These are phyloP conservation scores for Aspergillus leporis DNA, from an alignment of 495 filamentous ascomycete species.

Conservation along the genomic window DNA sequence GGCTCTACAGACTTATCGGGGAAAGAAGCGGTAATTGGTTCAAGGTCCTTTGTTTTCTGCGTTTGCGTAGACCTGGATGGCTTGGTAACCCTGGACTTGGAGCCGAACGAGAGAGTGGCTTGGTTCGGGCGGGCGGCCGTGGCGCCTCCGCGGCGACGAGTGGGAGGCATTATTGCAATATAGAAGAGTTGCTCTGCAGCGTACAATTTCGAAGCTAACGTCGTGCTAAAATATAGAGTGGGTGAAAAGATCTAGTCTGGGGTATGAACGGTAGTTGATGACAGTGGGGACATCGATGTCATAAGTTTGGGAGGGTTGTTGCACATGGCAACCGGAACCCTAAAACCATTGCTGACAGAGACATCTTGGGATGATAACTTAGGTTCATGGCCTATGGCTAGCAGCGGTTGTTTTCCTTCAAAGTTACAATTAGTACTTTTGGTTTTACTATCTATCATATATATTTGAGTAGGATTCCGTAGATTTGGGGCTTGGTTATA, in stretches of 20 bases:
- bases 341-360: background rate
- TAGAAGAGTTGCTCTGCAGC: background rate
- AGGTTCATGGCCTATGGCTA: too few species aligned
- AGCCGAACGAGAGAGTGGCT: conserved; percentile 73
- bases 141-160: conserved; percentile 56
- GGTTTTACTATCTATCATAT: too few species aligned
- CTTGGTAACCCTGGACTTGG: conserved; percentile 72
- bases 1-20: conserved; percentile 41
- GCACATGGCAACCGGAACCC: conserved; percentile 30
- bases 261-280: conserved; percentile 4
- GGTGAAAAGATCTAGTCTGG: conserved; percentile 1
- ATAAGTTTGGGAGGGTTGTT: conserved; percentile 18
- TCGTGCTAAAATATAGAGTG: background rate
- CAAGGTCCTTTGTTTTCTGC: conserved; percentile 51
- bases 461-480: too few species aligned
- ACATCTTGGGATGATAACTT: too few species aligned
- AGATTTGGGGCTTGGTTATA: too few species aligned
- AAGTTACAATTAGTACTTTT: too few species aligned
- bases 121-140: conserved; percentile 50
- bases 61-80: conserved; percentile 43
- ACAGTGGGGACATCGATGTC: conserved; percentile 20
- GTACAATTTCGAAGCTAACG: background rate
- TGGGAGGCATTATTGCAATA: conserved; percentile 61
- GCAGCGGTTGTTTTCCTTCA: too few species aligned
- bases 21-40: conserved; percentile 28